phyloP scores from a whole-genome alignment of 257 asterid species.

The Penstemon davidsonii region DNA sequence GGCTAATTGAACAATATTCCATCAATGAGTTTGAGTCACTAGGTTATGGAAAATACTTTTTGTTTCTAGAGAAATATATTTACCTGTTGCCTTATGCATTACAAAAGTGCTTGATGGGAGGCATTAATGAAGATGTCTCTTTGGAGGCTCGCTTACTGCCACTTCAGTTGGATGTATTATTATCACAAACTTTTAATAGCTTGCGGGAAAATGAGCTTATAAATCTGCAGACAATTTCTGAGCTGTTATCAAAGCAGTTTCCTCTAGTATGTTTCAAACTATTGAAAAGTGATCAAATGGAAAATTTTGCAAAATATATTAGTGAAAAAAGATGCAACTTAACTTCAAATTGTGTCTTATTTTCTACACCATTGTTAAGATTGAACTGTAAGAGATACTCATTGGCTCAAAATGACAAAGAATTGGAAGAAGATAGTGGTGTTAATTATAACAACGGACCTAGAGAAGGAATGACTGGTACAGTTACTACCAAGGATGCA shows the following conservation, averaged over 20 bases:
- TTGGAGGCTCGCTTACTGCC: slow-evolving; percentile 73
- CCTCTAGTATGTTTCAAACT: slow-evolving; percentile 73
- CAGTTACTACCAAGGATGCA: slow-evolving; percentile 67
- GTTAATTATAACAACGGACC: slow-evolving; percentile 28
- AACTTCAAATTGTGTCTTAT: slow-evolving; percentile 53
- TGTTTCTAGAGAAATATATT: slow-evolving; percentile 68
- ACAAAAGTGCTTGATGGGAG: slow-evolving; percentile 49
- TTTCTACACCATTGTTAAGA: slow-evolving; percentile 70
- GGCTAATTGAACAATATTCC: slow-evolving; percentile 59
- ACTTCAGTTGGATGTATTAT: slow-evolving; percentile 62
- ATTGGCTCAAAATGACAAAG: slow-evolving; percentile 36
- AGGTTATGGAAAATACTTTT: slow-evolving; percentile 74
- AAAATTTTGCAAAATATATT: slow-evolving; percentile 35
- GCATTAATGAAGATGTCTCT: slow-evolving; percentile 36
- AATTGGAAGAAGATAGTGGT: slow-evolving; percentile 31
- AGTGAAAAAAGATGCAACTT: slow-evolving; percentile 39
- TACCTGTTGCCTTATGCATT: slow-evolving; percentile 52
- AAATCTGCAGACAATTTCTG: slow-evolving; percentile 46
- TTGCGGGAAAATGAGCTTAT: slow-evolving; percentile 46
- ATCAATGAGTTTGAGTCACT: slow-evolving; percentile 61
- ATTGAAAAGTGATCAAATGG: slow-evolving; percentile 36
- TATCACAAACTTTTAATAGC: slow-evolving; percentile 68
- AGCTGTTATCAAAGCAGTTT: slow-evolving; percentile 69
- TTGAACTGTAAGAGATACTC: slow-evolving; percentile 32
- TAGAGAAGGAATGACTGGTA: slow-evolving; percentile 40